A percentile compares a stretch with the other conserved stretches of the same genome.
Conservation (phyloP, 345 rosid genomes). For the Cardamine chenopodiifolia region DNA sequence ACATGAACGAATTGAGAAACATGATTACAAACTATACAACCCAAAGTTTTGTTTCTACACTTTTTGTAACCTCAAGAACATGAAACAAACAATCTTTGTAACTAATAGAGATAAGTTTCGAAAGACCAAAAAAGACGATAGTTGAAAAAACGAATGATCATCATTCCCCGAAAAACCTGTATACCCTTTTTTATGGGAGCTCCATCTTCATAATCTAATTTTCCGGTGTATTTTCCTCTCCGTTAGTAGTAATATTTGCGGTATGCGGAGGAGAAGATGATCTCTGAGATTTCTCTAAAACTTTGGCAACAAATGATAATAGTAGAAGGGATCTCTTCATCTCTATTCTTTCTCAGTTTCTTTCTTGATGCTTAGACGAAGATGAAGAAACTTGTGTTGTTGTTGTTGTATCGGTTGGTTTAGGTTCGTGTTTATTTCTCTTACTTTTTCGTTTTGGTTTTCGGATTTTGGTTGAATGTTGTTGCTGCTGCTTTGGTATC, state of each 20-base stretch:
- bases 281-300: conserved; percentile 31
- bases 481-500: conserved; percentile 47
- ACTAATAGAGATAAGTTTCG: conserved; percentile 18
- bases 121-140: conserved; percentile 11
- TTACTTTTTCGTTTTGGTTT: conserved; percentile 69
- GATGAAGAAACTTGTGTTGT: conserved; percentile 46
- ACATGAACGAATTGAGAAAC: conserved; percentile 27
- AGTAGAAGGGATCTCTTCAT: conserved; percentile 6
- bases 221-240: neutral
- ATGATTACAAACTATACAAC: conserved; percentile 43
- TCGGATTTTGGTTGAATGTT: conserved; percentile 62
- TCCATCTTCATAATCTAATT: conserved; percentile 28
- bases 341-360: conserved; percentile 38
- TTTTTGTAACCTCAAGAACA: conserved; percentile 33
- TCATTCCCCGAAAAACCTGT: conserved; percentile 36
- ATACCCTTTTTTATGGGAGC: conserved; percentile 22
- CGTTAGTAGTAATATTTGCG: conserved; percentile 29
- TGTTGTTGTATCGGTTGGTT: conserved; percentile 35
- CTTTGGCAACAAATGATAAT: conserved; percentile 41
- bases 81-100: conserved; percentile 34
- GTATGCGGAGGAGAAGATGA: conserved; percentile 42
- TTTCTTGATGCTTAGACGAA: conserved; percentile 54
- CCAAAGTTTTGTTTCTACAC: conserved; percentile 34
- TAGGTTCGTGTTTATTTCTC: conserved; percentile 71
- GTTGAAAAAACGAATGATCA: conserved; percentile 26